Evolutionary conservation across 345 rosid genomes (phyloP).

Genomic region (Cochlearia excelsa): DNA sequence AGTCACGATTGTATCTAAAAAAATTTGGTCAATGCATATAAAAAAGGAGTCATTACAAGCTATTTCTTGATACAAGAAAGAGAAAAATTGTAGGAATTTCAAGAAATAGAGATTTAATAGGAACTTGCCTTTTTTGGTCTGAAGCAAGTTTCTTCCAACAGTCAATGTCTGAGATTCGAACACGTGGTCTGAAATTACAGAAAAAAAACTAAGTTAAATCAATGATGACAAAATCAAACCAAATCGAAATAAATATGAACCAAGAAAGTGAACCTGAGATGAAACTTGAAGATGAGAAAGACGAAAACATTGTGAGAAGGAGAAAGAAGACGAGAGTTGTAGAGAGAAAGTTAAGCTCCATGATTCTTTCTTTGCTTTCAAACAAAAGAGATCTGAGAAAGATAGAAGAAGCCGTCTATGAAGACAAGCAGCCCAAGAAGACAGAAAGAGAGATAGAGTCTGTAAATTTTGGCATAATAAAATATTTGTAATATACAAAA

Average conservation of each 20-base stretch:
- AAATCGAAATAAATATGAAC: not conserved
- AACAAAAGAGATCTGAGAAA: too few species aligned
- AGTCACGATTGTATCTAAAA: too few species aligned
- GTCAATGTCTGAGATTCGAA: not conserved
- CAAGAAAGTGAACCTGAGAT: slow-evolving; percentile 47
- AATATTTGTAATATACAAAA: too few species aligned
- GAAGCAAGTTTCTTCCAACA: not conserved
- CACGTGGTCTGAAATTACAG: not conserved
- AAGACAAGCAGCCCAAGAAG: too few species aligned
- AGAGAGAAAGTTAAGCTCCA: slow-evolving; percentile 30
- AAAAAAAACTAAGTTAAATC: too few species aligned
- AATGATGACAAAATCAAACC: not conserved
- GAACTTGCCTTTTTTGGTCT: not conserved
- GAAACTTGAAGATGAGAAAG: slow-evolving; percentile 40
- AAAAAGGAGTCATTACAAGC: not conserved
- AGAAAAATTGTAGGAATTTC: too few species aligned
- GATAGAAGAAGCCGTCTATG: too few species aligned
- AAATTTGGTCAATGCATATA: too few species aligned
- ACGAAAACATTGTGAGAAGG: slow-evolving; percentile 32
- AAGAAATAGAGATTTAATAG: not conserved
- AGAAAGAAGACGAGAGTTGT: slow-evolving; percentile 34
- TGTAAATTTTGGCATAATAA: too few species aligned
- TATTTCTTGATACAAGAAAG: too few species aligned
- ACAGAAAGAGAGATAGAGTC: too few species aligned
- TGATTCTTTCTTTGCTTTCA: slow-evolving; percentile 19